A percentile compares a stretch with the other conserved stretches of the same genome.
These are phyloP conservation scores for Elsinoe perseae DNA, from an alignment of 2,329 filamentous ascomycete genomes.

Conservation along the genomic window DNA sequence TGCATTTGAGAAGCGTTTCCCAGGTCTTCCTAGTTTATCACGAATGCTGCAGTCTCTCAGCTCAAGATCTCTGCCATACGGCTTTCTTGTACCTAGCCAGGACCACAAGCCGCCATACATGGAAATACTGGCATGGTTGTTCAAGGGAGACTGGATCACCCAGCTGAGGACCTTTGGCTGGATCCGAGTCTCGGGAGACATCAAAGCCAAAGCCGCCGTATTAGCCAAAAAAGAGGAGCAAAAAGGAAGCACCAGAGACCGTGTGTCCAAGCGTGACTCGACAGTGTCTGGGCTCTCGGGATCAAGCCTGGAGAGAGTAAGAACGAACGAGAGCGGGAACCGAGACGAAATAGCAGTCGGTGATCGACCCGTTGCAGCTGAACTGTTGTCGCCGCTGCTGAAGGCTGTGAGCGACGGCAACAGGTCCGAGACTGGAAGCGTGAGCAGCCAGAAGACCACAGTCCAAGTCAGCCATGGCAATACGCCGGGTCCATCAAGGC, in stretches of 20 bases:
- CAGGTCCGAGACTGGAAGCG: constrained; percentile 13
- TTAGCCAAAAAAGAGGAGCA: constrained; percentile 14
- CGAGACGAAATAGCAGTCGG: background rate
- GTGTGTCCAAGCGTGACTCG: constrained; percentile 9
- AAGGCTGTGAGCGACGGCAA: constrained; percentile 12
- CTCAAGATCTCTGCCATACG: constrained; percentile 72
- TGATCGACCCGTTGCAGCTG: constrained; percentile 4
- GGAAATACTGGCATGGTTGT: constrained; percentile 84
- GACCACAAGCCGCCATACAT: constrained; percentile 83
- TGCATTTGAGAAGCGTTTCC: constrained; percentile 70
- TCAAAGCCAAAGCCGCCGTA: constrained; percentile 17
- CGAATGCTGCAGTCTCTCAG: constrained; percentile 83
- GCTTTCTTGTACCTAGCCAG: constrained; percentile 74
- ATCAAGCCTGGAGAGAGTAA: constrained; percentile 5
- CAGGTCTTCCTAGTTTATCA: constrained; percentile 71
- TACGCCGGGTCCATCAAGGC: constrained; percentile 2
- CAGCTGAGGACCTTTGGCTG: constrained; percentile 88
- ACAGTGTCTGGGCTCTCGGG: constrained; percentile 11
- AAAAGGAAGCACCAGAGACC: constrained; percentile 11
- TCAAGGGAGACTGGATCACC: constrained; percentile 87
- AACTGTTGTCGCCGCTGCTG: constrained; percentile 8
- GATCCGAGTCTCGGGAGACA: constrained; percentile 39
- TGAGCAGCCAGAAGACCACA: constrained; percentile 9
- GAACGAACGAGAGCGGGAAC: constrained; percentile 7
- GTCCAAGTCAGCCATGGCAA: constrained; percentile 7